Conservation (phyloP, 176 grass and related monocot species). For the Aegilops tauschii region DNA sequence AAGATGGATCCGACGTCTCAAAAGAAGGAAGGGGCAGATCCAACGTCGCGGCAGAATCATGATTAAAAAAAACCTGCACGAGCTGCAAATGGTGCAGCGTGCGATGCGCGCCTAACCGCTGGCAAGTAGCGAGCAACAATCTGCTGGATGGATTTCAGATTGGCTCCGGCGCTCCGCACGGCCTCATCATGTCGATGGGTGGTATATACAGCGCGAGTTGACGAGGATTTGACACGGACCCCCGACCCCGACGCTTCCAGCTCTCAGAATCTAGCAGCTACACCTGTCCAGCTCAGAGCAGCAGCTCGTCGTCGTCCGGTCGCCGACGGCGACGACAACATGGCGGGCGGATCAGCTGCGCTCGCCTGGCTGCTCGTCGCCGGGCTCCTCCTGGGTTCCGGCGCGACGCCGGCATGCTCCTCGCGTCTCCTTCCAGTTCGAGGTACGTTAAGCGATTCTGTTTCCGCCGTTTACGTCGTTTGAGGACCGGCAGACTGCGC, state of each 20-base stretch:
- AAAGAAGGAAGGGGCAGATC: neutral
- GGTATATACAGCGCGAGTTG: slow-evolving; percentile 1
- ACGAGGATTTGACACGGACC: neutral
- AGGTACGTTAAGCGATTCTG: neutral
- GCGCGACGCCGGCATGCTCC: neutral
- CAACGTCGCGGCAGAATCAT: neutral
- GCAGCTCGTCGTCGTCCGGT: neutral
- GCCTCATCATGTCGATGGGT: neutral
- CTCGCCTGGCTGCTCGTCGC: neutral
- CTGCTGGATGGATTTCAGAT: slow-evolving; percentile 9
- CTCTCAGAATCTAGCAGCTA: neutral
- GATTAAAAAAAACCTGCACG: neutral
- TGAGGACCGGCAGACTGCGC: too few relatives aligned
- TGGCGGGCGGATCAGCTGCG: too few relatives aligned
- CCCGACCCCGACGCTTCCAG: neutral
- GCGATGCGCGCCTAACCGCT: neutral
- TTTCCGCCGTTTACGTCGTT: neutral
- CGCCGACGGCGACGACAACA: neutral
- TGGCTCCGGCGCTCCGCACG: neutral
- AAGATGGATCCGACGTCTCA: neutral
- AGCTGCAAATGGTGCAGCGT: neutral
- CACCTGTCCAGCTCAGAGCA: neutral
- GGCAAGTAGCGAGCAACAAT: neutral
- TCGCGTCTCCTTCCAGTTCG: neutral
- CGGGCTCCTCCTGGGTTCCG: neutral